These are phyloP conservation scores for Xerocomus potaroensis DNA, from an alignment of 768 basidiomycete genomes.

Conservation along the genomic window DNA sequence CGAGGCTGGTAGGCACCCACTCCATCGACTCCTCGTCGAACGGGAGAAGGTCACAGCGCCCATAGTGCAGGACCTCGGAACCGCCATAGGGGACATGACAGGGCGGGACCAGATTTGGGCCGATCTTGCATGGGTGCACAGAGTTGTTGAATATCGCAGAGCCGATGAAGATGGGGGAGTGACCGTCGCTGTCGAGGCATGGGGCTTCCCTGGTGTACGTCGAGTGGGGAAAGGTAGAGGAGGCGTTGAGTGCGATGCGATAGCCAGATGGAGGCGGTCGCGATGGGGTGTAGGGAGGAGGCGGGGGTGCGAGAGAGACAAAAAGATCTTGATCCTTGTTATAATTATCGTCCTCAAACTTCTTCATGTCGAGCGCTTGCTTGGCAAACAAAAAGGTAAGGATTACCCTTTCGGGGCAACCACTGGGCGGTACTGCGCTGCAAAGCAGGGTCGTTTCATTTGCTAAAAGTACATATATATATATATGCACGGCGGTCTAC, in stretches of 20 bases:
- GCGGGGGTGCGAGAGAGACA: background rate
- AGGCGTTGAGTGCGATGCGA: slow-evolving; percentile 49
- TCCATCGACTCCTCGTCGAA: slow-evolving; percentile 68
- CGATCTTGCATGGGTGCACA: slow-evolving; percentile 84
- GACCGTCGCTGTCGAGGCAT: slow-evolving; percentile 52
- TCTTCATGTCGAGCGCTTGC: slow-evolving; percentile 8
- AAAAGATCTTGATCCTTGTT: background rate
- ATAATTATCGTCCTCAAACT: slow-evolving; percentile 7
- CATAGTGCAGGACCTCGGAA: slow-evolving; percentile 52
- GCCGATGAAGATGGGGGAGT: slow-evolving; percentile 62
- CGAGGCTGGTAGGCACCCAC: slow-evolving; percentile 60
- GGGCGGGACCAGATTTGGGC: slow-evolving; percentile 47
- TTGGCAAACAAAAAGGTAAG: too few relatives aligned
- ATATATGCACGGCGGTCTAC: too few relatives aligned
- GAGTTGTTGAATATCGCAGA: slow-evolving; percentile 63
- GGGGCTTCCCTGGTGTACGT: slow-evolving; percentile 46
- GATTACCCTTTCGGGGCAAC: background rate
- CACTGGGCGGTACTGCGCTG: too few relatives aligned
- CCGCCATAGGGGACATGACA: slow-evolving; percentile 64
- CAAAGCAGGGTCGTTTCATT: background rate
- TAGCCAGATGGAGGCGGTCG: slow-evolving; percentile 57
- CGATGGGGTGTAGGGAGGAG: slow-evolving; percentile 18
- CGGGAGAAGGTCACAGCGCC: slow-evolving; percentile 73
- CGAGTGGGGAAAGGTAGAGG: slow-evolving; percentile 37
- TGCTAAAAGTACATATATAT: too few relatives aligned